Base-by-base conservation (phyloP, 2,329 filamentous ascomycete species). In the Geosmithia morbida region DNA sequence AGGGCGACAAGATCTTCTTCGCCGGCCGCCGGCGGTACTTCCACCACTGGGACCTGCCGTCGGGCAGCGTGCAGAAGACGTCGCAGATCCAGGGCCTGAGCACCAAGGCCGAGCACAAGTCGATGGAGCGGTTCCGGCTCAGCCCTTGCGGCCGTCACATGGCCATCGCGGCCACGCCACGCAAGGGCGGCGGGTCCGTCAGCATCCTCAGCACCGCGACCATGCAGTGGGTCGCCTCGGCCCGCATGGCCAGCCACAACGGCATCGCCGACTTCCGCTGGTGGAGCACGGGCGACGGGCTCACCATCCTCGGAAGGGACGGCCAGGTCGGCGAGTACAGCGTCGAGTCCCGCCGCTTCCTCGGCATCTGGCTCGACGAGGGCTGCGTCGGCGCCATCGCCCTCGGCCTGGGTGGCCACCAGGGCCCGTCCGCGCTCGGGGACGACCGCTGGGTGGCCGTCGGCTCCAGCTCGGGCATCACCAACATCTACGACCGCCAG, bases 261-360 rank as follows among this genome's bases (percentile, higher is more conserved):
- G 89, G 89, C 39, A 81, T 97, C 44, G 84, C 87, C 1, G 90
- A 96, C 62, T 94, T 96, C 57, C 80, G 79, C 1, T 98, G 92
- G 92, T 96, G 89, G 89, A 75, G 79, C 47, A 80, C 87, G 51
- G 85, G 89, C 33, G 76, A 82, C 41, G 90, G 89, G 4, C 70
- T 98, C 56, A 83, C 81, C 1, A 84, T 95, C 41, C 78, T 85
- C 1, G 88, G 87, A 50, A 89, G 84, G 62, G 87, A 85, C 54
- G 92, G 92, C 20, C 86, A 94, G 59, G 77, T 97, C 7, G 88
- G 86, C 47, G 92, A 98, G 68, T 98, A 87, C 77, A 83, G 81
- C 59, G 70, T 94, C 50, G 69, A 71, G 19, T 67, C 76, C 20
- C 75, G 74, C 49, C 75, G 81, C 11, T 85, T 94, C 46, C 59